Evolutionary conservation across 2,329 filamentous ascomycete species (phyloP).

Genomic region (Pyrenophora seminiperda): DNA sequence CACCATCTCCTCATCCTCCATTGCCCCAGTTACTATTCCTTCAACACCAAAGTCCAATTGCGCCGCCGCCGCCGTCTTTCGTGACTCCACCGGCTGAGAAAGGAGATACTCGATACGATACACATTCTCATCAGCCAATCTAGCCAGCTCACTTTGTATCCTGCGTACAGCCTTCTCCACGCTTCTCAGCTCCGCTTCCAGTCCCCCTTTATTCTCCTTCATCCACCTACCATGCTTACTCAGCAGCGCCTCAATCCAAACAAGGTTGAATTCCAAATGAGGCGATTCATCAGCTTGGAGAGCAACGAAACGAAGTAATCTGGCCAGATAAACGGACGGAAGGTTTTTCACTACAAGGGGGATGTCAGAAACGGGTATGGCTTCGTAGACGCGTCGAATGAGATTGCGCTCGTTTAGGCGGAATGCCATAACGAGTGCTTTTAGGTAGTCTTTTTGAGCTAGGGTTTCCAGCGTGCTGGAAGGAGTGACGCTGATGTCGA

Average conservation of each 20-base stretch:
- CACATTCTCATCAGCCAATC: slow-evolving; percentile 83
- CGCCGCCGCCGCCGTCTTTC: slow-evolving; percentile 26
- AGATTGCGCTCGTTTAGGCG: slow-evolving; percentile 85
- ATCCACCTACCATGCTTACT: slow-evolving; percentile 85
- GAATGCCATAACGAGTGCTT: slow-evolving; percentile 96
- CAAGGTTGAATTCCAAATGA: slow-evolving; percentile 90
- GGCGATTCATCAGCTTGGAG: slow-evolving; percentile 86
- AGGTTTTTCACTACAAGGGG: slow-evolving; percentile 76
- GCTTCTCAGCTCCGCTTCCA: slow-evolving; percentile 82
- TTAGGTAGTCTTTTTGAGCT: slow-evolving; percentile 79
- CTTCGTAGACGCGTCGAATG: slow-evolving; percentile 83
- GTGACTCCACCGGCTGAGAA: slow-evolving; percentile 53
- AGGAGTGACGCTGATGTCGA: slow-evolving; percentile 92
- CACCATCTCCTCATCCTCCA: slow-evolving; percentile 44
- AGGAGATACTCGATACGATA: slow-evolving; percentile 87
- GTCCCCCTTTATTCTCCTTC: slow-evolving; percentile 76
- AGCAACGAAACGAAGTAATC: slow-evolving; percentile 84
- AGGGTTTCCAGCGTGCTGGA: slow-evolving; percentile 71
- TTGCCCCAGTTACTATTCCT: slow-evolving; percentile 39
- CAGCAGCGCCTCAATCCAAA: slow-evolving; percentile 85
- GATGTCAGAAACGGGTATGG: slow-evolving; percentile 76
- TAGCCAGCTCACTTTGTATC: slow-evolving; percentile 81
- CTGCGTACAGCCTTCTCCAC: slow-evolving; percentile 79
- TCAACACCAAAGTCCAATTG: slow-evolving; percentile 41
- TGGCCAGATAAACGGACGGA: slow-evolving; percentile 83